Base-by-base conservation (phyloP, 768 basidiomycete genomes). In the Podaxis mareebaensis region DNA sequence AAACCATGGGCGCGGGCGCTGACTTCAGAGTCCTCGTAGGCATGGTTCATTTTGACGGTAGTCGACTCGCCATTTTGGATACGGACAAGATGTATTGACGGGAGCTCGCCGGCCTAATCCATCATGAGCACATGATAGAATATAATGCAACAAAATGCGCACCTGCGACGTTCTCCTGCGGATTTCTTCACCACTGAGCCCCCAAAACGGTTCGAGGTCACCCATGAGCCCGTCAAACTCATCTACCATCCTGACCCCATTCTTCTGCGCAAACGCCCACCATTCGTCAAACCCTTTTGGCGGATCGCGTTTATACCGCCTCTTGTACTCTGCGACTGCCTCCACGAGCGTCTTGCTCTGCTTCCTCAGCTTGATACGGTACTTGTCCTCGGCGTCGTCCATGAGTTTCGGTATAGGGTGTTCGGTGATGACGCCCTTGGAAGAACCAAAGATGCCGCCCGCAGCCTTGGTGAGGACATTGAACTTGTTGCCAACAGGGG, bases 251-350 rank as follows among this genome's bases (percentile, higher is more conserved):
- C 87, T 85, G 53, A 92, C 88, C 5, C 84, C 76, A 74, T 93
- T 84, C 61, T 85, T 79, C 72, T 83, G 77, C 13, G 89, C 91
- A 74, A 94, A 98, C 51, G 75, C 71, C 85, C 88, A 96, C 96
- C 96, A 98, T 30, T 83, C 77, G 71, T 95, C 96, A 66, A 99
- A 99, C 1, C 95, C 96, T 48, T 83, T 85, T 0, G 97, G 96
- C 4, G 97, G 97, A 39, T 85, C 76, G 40, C 91, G 84, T 10
- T 79, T 78, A 74, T 96, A 95, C 63, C 95, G 81, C 61, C 83
- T 77, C 67, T 78, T 85, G 76, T 99, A 99, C 73, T 96, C 94
- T 8, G 75, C 74, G 0, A 93, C 92, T 0, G 96, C 96, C 28
- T 85, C 85, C 44, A 78, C 78, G 39, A 99, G 80, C 0, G 92